Percentiles rank a stretch among this genome's conserved stretches.
Evolutionary conservation across 176 grass and related monocot genomes (phyloP).

Genomic region (Triticum monococcum): DNA sequence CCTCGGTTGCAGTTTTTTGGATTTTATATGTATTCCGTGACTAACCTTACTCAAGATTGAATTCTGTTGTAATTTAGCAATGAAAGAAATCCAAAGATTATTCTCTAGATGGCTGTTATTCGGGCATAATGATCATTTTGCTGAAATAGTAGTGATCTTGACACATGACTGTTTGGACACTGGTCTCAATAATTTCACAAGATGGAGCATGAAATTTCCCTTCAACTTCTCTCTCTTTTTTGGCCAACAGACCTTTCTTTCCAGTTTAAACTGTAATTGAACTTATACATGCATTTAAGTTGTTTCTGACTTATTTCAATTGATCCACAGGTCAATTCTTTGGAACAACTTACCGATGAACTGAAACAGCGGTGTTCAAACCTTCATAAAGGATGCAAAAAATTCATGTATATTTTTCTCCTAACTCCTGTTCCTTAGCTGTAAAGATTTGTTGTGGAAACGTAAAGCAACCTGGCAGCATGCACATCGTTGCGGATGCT

Average conservation of each 20-base stretch:
- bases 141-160: not conserved
- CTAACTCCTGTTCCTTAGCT: not conserved
- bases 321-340: slow-evolving; percentile 63
- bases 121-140: not conserved
- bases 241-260: not conserved
- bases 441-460: slow-evolving; percentile 5
- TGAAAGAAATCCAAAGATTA: not conserved
- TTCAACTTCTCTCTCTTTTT: not conserved
- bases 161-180: not conserved
- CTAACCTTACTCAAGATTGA: not conserved
- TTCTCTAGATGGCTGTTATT: not conserved
- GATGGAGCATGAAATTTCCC: not conserved
- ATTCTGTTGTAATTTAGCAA: not conserved
- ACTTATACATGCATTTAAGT: slow-evolving; percentile 21
- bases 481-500: not conserved
- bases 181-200: not conserved
- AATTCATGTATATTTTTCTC: slow-evolving; percentile 75
- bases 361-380: slow-evolving; percentile 84
- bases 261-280: not conserved
- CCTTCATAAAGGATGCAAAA: slow-evolving; percentile 88
- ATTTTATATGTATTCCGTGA: not conserved
- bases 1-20: not conserved
- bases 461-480: slow-evolving; percentile 1
- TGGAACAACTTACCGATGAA: slow-evolving; percentile 91
- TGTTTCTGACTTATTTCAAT: slow-evolving; percentile 33